phyloP scores from a whole-genome alignment of 164 flowering plant species.

The Berberis thunbergii region DNA sequence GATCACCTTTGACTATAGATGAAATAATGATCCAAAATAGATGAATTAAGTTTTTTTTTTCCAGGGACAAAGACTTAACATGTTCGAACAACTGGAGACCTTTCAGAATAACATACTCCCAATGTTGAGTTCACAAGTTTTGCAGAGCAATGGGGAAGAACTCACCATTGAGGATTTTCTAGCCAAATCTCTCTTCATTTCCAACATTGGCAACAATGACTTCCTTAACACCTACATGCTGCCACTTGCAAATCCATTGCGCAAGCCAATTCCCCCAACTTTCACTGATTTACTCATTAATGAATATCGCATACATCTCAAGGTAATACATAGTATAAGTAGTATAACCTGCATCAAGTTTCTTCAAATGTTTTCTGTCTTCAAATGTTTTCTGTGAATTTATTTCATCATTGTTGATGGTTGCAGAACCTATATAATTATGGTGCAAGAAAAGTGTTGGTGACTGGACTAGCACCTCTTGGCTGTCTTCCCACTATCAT shows the following conservation, averaged over 20 bases:
- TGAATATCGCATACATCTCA: slow-evolving; percentile 6
- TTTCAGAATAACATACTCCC: slow-evolving; percentile 2
- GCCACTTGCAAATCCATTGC: not conserved
- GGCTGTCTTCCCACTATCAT: slow-evolving; percentile 8
- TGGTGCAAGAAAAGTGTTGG: slow-evolving; percentile 10
- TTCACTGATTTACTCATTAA: slow-evolving; percentile 1
- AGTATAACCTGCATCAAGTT: not conserved
- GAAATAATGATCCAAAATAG: not conserved
- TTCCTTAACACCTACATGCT: not conserved
- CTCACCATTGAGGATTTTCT: not conserved
- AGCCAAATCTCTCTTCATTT: slow-evolving; percentile 9
- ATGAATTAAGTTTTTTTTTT: not conserved
- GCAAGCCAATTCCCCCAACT: not conserved
- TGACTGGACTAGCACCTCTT: slow-evolving; percentile 9
- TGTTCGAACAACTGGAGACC: slow-evolving; percentile 8
- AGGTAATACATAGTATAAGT: not conserved
- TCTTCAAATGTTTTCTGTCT: too few species aligned
- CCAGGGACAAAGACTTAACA: slow-evolving; percentile 5
- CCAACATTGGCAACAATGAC: slow-evolving; percentile 12
- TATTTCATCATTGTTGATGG: not conserved
- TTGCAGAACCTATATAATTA: slow-evolving; percentile 6
- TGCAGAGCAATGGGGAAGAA: not conserved
- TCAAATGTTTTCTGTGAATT: not conserved
- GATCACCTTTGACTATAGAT: not conserved
- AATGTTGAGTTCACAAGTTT: not conserved